Base-by-base conservation (phyloP, 2,329 filamentous ascomycete genomes). In the Ophiocordyceps polyrhachis-furcata region DNA sequence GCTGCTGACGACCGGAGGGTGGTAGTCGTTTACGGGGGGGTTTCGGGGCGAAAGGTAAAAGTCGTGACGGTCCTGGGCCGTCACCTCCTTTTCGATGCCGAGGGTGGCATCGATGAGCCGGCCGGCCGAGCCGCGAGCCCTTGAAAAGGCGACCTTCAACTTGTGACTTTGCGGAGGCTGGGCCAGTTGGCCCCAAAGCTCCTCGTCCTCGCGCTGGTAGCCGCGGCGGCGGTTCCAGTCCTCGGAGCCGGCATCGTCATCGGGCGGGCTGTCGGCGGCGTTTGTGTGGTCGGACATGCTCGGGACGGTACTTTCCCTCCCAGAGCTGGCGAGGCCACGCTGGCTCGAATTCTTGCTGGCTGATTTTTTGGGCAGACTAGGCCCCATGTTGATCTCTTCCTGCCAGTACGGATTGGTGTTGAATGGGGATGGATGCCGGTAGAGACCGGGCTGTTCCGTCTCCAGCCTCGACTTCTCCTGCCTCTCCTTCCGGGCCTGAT, bases 341-440 rank as follows among this genome's bases (percentile, higher is more conserved):
- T 79, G 71, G 53, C 73, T 77, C 43, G 64, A 66, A 55, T 67
- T 76, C 63, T 71, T 76, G 62, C 62, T 74, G 51, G 56, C 64
- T 47, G 71, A 63, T 59, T 79, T 72, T 54, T 79, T 79, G 29
- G 79, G 79, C 32, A 83, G 71, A 3, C 75, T 77, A 2, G 88
- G 88, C 0, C 88, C 88, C 63, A 88, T 72, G 49, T 69, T 70
- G 51, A 95, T 93, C 61, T 95, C 88, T 56, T 91, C 83, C 29
- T 73, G 68, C 88, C 88, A 95, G 62, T 84, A 85, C 13, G 81
- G 80, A 55, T 95, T 95, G 25, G 86, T 93, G 55, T 79, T 81
- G 54, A 86, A 91, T 1, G 86, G 83, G 41, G 78, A 76, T 2
- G 82, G 87, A 55, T 95, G 87, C 43, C 77, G 71, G 60, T 93